Evolutionary conservation across 164 flowering plant species (phyloP), one percentile per base, ranked within the genome.

Genomic region (Annona cherimola): DNA sequence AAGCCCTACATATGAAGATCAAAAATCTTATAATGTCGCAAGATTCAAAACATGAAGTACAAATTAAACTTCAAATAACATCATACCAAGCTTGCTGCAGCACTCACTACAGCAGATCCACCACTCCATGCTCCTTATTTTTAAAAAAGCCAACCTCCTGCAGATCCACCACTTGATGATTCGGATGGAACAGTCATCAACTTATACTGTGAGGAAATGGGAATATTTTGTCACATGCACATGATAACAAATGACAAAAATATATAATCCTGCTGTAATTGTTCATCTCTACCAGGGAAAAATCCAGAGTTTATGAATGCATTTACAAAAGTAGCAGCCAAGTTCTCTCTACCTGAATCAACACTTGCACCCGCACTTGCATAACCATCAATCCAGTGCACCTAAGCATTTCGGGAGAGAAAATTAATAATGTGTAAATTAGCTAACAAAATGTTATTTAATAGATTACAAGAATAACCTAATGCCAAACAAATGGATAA

Each of bases 231-330:
- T n/a, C 3, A 35, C 64, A 69, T 7, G 42, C 18, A 67, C 39
- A 2, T 11, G 42, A 66, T 19, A n/a, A 66, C 18, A 16, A 40
- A 14, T 55, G 42, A 18, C 7, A 1, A 26, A 26, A 26, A 26
- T 26, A 35, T 9, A 42, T 7, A 46, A 9, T 65, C 42, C n/a
- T 8, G 16, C n/a, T 19, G 16, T 1, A 14, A 74, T 3, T 12
- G 20, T 18, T 4, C 18, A 73, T 26, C 12, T 63, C 59, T 84
- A 93, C 98, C 94, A 90, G 98, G 35, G 97, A 94, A 84, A 84
- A 96, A 96, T 14, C 98, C 99, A 63, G 99, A 98, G 90, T 96
- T 96, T 12, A 96, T 97, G 81, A 93, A 93, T 42, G 98, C 99
- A 87, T 96, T 96, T 3, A 96, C 99, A 84, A 96, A 96, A 7